Evolutionary conservation across 768 basidiomycete genomes (phyloP).

Genomic region (Lactifluus volemus): DNA sequence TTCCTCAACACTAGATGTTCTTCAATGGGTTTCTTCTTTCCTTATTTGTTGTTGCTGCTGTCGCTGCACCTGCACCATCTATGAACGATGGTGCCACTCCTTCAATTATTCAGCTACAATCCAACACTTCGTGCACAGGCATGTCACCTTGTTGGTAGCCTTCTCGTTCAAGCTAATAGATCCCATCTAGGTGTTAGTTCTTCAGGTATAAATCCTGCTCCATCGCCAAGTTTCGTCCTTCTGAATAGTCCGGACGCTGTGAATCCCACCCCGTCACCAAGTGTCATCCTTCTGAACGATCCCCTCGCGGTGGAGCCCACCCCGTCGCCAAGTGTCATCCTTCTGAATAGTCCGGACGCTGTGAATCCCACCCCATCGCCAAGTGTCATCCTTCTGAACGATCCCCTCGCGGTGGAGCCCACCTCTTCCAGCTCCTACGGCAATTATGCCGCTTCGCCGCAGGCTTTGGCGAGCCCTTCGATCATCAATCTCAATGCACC

Average conservation of each 20-base stretch:
- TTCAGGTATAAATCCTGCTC: background rate
- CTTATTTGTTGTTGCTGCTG: background rate
- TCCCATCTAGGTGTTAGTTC: background rate
- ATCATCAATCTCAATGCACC: slow-evolving; percentile 13
- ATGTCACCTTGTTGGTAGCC: background rate
- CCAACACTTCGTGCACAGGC: slow-evolving; percentile 7
- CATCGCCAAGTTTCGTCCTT: slow-evolving; percentile 5
- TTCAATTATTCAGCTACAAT: background rate
- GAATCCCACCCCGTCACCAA: background rate
- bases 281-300: slow-evolving; percentile 10
- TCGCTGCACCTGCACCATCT: slow-evolving; percentile 13
- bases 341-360: background rate
- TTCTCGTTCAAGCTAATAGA: background rate
- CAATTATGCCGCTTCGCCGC: background rate
- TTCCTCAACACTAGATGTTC: background rate
- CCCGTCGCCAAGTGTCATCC: slow-evolving; percentile 8
- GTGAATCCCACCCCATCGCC: background rate
- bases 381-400: slow-evolving; percentile 11
- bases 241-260: background rate
- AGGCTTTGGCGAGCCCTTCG: background rate
- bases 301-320: background rate
- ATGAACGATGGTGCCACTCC: background rate
- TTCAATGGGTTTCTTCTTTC: background rate
- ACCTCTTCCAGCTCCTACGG: background rate
- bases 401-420: background rate